Percentiles rank a stretch among this genome's conserved stretches.
These are phyloP conservation scores for Aspergillus nidulans DNA, from an alignment of 495 filamentous ascomycete genomes.

Conservation along the genomic window DNA sequence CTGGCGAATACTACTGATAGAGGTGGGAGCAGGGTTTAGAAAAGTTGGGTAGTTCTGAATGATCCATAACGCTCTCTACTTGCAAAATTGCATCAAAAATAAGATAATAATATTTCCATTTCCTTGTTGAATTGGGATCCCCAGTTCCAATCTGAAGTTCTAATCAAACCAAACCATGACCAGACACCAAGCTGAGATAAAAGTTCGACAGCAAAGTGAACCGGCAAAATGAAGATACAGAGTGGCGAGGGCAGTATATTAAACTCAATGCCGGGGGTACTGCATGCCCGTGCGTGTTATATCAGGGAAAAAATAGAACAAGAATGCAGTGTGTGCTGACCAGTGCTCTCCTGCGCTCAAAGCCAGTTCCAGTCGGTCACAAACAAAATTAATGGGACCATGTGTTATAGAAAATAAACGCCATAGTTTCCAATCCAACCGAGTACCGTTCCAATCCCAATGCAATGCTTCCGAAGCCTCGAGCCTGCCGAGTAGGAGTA, in stretches of 20 bases:
- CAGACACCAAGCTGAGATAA: not conserved
- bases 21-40: too few relatives aligned
- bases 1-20: too few relatives aligned
- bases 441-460: slow-evolving; percentile 18
- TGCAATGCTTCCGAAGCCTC: slow-evolving; percentile 18
- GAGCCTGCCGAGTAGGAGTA: slow-evolving; percentile 19
- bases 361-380: not conserved
- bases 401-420: slow-evolving; percentile 20
- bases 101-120: too few relatives aligned
- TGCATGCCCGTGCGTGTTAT: slow-evolving; percentile 7
- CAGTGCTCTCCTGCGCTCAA: not conserved
- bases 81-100: too few relatives aligned
- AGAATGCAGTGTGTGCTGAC: not conserved
- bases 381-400: slow-evolving; percentile 1
- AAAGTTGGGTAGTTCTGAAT: too few relatives aligned
- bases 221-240: slow-evolving; percentile 4
- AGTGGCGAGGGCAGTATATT: slow-evolving; percentile 9
- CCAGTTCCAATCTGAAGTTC: not conserved
- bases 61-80: too few relatives aligned
- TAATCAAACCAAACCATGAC: slow-evolving; percentile 3
- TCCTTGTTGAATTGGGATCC: slow-evolving; percentile 4
- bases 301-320: not conserved
- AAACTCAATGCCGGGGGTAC: slow-evolving; percentile 6
- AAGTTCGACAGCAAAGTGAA: slow-evolving; percentile 7
- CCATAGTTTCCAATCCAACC: slow-evolving; percentile 14